phyloP scores from a whole-genome alignment of 83 land plant genomes.

The Picea abies region DNA sequence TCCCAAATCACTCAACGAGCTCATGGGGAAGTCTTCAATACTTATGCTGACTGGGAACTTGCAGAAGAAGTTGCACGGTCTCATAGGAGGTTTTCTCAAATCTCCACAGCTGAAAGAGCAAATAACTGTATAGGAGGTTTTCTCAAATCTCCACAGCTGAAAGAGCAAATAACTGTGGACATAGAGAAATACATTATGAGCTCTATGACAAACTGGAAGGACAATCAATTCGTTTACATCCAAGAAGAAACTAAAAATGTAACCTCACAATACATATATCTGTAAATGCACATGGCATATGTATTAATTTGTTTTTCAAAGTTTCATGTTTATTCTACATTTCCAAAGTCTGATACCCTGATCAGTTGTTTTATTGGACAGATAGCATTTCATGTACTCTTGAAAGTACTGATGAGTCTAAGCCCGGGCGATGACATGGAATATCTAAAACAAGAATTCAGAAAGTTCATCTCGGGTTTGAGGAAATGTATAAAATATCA shows the following conservation, averaged over 20 bases:
- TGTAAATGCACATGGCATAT: neutral
- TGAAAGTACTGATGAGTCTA: constrained; percentile 51
- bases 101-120: constrained; percentile 55
- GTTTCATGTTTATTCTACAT: neutral
- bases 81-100: constrained; percentile 51
- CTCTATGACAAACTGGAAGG: constrained; percentile 43
- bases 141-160: constrained; percentile 54
- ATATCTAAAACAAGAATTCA: constrained; percentile 46
- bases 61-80: constrained; percentile 54
- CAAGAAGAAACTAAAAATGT: constrained; percentile 66
- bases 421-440: constrained; percentile 59
- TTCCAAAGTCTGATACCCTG: neutral
- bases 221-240: constrained; percentile 34
- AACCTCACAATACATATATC: neutral
- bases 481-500: too few species aligned
- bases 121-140: constrained; percentile 53
- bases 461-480: constrained; percentile 57
- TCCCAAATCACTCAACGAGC: constrained; percentile 60
- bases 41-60: constrained; percentile 48
- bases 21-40: constrained; percentile 66
- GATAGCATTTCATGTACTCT: constrained; percentile 68
- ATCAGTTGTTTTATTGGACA: constrained; percentile 16
- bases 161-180: constrained; percentile 51
- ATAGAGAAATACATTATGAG: constrained; percentile 45
- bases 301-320: neutral